These are phyloP conservation scores for Petrea volubilis DNA, from an alignment of 257 asterid genomes.

Conservation along the genomic window DNA sequence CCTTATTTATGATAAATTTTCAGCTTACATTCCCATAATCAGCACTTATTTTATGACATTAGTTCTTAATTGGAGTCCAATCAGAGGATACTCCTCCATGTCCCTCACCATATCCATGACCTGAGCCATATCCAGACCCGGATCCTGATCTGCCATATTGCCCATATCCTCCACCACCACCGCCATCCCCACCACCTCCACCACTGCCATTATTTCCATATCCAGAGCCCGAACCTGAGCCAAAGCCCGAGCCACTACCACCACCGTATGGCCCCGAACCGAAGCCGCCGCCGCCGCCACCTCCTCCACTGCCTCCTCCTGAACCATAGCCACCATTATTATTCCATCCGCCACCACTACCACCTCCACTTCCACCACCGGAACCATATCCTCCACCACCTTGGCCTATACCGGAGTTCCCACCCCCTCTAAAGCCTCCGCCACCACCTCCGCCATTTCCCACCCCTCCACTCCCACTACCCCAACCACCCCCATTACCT, in stretches of 20 bases:
- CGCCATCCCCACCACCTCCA: background rate
- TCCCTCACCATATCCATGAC: conserved; percentile 13
- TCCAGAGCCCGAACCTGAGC: conserved; percentile 19
- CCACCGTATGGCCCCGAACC: background rate
- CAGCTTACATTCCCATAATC: background rate
- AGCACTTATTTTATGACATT: background rate
- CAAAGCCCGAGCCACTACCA: background rate
- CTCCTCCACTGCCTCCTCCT: background rate
- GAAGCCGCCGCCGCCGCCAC: background rate
- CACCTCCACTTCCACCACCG: conserved; percentile 21
- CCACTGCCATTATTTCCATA: conserved; percentile 23
- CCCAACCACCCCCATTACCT: conserved; percentile 29
- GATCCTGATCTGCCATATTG: conserved; percentile 9
- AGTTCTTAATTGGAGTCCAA: background rate
- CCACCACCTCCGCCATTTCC: conserved; percentile 13
- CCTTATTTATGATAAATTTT: conserved; percentile 20
- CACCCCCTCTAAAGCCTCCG: background rate
- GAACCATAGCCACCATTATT: conserved; percentile 21
- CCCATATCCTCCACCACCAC: conserved; percentile 27
- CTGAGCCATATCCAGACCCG: background rate
- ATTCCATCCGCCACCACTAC: conserved; percentile 33
- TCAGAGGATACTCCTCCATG: background rate
- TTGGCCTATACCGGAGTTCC: conserved; percentile 11
- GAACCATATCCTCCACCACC: conserved; percentile 22
- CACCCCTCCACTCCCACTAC: conserved; percentile 24